Evolutionary conservation across 345 rosid species (phyloP), one percentile per base, ranked within the genome.

Genomic region (Salix dunnii): DNA sequence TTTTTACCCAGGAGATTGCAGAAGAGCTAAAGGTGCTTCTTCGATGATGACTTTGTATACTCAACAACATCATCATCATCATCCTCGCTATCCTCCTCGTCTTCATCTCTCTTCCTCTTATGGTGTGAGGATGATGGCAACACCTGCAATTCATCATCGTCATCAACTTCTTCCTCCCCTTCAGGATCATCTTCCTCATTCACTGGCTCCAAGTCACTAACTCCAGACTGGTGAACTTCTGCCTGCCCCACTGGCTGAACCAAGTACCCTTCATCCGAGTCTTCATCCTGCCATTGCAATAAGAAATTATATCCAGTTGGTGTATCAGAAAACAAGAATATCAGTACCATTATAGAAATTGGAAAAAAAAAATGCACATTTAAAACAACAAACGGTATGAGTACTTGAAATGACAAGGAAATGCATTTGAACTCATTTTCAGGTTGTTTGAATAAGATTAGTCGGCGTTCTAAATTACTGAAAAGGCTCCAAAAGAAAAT

Each of bases 61-160:
- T 79, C 82, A 16, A 76, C 84, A 27, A 63, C 83, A 8, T 79
- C 86, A 0, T 80, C 86, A 0, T 79, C 86, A 0, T 80, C 86
- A 0, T 79, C 89, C n/a, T 55, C 74, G 7, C 25, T 31, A 7
- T 73, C 88, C 7, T 74, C 87, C 0, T 35, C 74, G 16, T 77
- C 87, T 36, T 72, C 82, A 38, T 65, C 83, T 40, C 92, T 86
- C 81, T 91, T 89, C 84, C 95, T 86, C 80, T 91, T 91, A 4
- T 61, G 78, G 23, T 77, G 86, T 2, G 92, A 84, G 17, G 88
- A 69, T 13, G 76, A 62, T n/a, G 88, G 84, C 25, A 82, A 71
- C 60, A 67, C 76, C 63, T 84, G 83, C 53, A 77, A 68, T 21
- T 77, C 74, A n/a, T 77, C 80, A 2, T 68, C 74, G 23, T 75